Base-by-base conservation (phyloP, 148 eudicot species). In the Talinum fruticosum region DNA sequence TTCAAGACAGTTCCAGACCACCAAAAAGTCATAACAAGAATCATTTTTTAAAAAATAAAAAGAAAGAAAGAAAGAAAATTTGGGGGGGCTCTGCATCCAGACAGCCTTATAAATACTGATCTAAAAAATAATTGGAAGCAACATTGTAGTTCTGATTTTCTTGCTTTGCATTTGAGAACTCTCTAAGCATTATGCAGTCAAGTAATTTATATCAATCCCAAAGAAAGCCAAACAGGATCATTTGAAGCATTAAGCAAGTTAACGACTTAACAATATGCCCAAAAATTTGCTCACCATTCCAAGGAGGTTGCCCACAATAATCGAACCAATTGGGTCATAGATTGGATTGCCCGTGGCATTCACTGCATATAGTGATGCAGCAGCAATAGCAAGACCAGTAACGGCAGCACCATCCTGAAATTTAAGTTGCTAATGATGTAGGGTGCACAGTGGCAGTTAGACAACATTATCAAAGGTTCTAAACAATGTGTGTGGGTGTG, bases 341-440 rank as follows among this genome's bases (percentile, higher is more conserved):
- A 96, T 89, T 77, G 99, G 83, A 87, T 93, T 96, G 77, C 97
- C 99, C 35, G 99, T 96, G 71, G 67, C 78, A 80, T 93, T 88
- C 72, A 91, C 97, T 66, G 99, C 97, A 84, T 90, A 82, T 78
- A 96, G 84, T 54, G 99, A 93, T 76, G 95, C 99, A 78, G 83
- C 97, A 76, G 97, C 99, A 82, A 96, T 90, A 36, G 75, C 83
- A 78, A 96, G 97, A 71, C 99, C 97, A 67, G 97, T 81, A 62
- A 93, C 97, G 76, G 99, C 97, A 86, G 99, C 99, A 79, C 97
- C 90, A 77, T 96, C 99, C 99, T 96, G 89, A 30, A 44, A 75
- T 51, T 33, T 65, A 45, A 33, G 69, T 53, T 32, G 82, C 29
- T 75, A 53, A 30, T 41, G 18, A 28, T 41, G 44, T 70, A 71